Evolutionary conservation across 1,139 yeast genomes (phyloP).

Genomic region (Kodamaea suecica): DNA sequence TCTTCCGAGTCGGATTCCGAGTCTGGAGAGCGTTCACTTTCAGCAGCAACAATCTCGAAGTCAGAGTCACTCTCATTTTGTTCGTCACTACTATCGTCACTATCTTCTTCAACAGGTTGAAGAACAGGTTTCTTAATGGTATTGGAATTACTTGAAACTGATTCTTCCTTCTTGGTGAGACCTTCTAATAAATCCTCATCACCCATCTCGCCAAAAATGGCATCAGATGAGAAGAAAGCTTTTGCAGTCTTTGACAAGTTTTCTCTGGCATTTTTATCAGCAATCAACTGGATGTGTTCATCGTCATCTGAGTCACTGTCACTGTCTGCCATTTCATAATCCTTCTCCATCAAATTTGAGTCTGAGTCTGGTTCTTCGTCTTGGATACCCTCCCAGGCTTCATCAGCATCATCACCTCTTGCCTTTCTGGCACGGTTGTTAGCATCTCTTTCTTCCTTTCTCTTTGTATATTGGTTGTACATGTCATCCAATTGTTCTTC

Average conservation of each 20-base stretch:
- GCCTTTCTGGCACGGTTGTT: constrained; percentile 75
- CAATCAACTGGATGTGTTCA: constrained; percentile 65
- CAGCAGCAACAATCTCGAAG: constrained; percentile 21
- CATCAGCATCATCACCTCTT: constrained; percentile 77
- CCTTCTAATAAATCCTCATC: constrained; percentile 41
- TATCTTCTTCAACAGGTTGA: constrained; percentile 7
- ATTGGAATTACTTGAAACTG: not conserved
- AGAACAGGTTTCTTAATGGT: constrained; percentile 1
- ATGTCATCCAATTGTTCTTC: constrained; percentile 80
- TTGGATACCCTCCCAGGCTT: constrained; percentile 83
- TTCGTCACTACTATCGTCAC: constrained; percentile 14
- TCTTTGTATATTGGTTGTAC: constrained; percentile 73
- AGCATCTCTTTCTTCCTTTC: constrained; percentile 76
- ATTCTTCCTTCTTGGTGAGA: constrained; percentile 11
- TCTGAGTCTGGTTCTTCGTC: constrained; percentile 41
- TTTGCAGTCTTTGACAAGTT: constrained; percentile 71
- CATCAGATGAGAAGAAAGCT: constrained; percentile 69
- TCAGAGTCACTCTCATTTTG: constrained; percentile 14
- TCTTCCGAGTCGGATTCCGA: constrained; percentile 44
- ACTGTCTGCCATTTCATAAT: constrained; percentile 44
- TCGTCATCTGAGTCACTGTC: constrained; percentile 67
- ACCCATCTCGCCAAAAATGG: constrained; percentile 65
- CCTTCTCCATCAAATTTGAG: constrained; percentile 40
- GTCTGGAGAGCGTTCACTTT: constrained; percentile 12
- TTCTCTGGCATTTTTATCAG: constrained; percentile 47